phyloP scores from a whole-genome alignment of 1,139 yeast species.

The Meyerozyma carpophila region DNA sequence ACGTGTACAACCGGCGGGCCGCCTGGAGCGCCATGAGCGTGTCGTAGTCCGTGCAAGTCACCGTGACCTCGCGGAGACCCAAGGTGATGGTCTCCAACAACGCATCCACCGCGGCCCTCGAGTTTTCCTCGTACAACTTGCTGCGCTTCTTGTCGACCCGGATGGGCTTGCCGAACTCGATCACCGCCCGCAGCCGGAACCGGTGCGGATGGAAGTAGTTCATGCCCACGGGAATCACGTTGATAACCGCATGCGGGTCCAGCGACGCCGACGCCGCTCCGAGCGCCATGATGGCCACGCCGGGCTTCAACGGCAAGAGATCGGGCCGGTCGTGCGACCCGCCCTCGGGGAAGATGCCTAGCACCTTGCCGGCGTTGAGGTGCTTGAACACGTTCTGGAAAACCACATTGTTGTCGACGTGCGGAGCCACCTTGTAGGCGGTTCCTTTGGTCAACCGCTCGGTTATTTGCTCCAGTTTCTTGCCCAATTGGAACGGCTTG shows the following conservation, averaged over 20 bases:
- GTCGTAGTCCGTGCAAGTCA: slow-evolving; percentile 28
- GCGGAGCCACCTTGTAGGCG: slow-evolving; percentile 52
- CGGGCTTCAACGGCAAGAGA: slow-evolving; percentile 40
- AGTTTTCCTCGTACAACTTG: slow-evolving; percentile 15
- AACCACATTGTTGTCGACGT: slow-evolving; percentile 54
- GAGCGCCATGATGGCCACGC: slow-evolving; percentile 47
- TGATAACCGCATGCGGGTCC: slow-evolving; percentile 56
- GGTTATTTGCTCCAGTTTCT: slow-evolving; percentile 23
- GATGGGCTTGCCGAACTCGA: slow-evolving; percentile 43
- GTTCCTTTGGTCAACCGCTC: slow-evolving; percentile 43
- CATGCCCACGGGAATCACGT: slow-evolving; percentile 42
- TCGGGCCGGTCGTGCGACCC: slow-evolving; percentile 39
- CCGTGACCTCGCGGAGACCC: slow-evolving; percentile 27
- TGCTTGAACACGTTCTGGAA: slow-evolving; percentile 62
- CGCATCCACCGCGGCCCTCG: slow-evolving; percentile 13
- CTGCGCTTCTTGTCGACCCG: slow-evolving; percentile 27
- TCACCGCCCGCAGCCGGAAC: slow-evolving; percentile 42
- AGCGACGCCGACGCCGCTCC: slow-evolving; percentile 48
- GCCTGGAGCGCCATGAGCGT: slow-evolving; percentile 31
- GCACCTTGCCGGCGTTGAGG: slow-evolving; percentile 49
- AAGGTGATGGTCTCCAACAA: slow-evolving; percentile 21
- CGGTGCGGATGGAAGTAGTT: slow-evolving; percentile 44
- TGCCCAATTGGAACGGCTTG: slow-evolving; percentile 37
- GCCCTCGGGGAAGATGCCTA: slow-evolving; percentile 69
- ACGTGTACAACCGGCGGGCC: slow-evolving; percentile 41